These are phyloP conservation scores for Colletotrichum chrysophilum DNA, from an alignment of 2,329 filamentous ascomycete species.

Conservation along the genomic window DNA sequence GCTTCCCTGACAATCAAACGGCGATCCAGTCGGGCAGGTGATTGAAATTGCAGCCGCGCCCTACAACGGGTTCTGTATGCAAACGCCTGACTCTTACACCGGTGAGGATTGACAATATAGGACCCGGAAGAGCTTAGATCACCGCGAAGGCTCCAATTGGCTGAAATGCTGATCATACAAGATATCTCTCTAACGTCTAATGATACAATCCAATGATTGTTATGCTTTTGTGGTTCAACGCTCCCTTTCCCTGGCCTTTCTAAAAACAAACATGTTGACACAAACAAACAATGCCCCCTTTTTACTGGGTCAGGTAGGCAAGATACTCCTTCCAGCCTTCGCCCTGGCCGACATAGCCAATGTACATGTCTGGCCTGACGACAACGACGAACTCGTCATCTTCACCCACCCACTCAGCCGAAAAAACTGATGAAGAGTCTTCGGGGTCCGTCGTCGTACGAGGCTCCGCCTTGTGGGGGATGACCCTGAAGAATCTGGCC, in stretches of 20 bases:
- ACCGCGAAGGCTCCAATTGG: neutral
- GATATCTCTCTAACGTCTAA: neutral
- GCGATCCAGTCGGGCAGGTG: neutral
- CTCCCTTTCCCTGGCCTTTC: neutral
- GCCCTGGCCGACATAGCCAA: slow-evolving; percentile 36
- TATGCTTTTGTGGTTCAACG: neutral
- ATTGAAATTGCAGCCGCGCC: neutral
- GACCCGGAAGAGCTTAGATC: neutral
- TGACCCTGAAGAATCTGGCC: slow-evolving; percentile 13
- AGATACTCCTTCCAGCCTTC: slow-evolving; percentile 33
- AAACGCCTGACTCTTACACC: neutral
- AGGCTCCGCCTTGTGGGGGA: neutral
- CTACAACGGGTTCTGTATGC: neutral
- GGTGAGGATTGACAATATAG: neutral
- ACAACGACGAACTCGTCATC: slow-evolving; percentile 35
- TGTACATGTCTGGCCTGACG: slow-evolving; percentile 46
- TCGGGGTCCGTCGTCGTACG: neutral
- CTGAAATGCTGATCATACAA: neutral
- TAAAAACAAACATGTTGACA: neutral
- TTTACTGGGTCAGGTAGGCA: slow-evolving; percentile 11
- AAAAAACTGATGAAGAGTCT: slow-evolving; percentile 24
- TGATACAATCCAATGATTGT: neutral
- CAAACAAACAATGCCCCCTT: neutral
- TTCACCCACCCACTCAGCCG: slow-evolving; percentile 32
- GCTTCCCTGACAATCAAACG: neutral